These are phyloP conservation scores for Cercospora sp. DNA, from an alignment of 2,329 filamentous ascomycete species.

Conservation along the genomic window DNA sequence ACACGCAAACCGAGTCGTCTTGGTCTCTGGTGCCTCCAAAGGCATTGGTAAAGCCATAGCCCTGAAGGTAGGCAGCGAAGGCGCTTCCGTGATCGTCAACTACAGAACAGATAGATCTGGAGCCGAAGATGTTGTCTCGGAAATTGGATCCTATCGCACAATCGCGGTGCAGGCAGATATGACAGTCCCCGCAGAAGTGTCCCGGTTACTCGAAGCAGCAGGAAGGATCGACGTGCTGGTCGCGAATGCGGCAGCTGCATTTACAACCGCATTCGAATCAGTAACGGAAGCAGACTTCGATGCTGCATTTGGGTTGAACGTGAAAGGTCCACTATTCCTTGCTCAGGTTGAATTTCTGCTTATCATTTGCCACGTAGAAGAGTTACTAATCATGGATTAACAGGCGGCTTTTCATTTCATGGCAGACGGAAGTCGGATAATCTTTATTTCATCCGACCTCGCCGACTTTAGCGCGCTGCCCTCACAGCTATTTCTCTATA, in stretches of 20 bases:
- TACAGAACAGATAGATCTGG: background rate
- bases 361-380: background rate
- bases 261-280: background rate
- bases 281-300: background rate
- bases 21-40: background rate
- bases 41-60: background rate
- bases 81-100: background rate
- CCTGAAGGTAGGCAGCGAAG: background rate
- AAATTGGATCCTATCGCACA: background rate
- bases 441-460: background rate
- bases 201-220: background rate
- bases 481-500: background rate
- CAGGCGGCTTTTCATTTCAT: background rate
- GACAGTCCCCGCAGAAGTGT: background rate
- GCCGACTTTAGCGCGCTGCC: background rate
- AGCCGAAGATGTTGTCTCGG: background rate
- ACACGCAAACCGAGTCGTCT: background rate
- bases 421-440: background rate
- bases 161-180: background rate
- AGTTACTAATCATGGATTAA: background rate
- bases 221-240: background rate
- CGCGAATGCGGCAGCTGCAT: background rate
- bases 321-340: background rate
- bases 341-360: background rate
- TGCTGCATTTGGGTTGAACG: background rate